A percentile compares a stretch with the other conserved stretches of the same genome.
phyloP scores from a whole-genome alignment of 1,284 basidiomycete species.

The Meira nashicola region DNA sequence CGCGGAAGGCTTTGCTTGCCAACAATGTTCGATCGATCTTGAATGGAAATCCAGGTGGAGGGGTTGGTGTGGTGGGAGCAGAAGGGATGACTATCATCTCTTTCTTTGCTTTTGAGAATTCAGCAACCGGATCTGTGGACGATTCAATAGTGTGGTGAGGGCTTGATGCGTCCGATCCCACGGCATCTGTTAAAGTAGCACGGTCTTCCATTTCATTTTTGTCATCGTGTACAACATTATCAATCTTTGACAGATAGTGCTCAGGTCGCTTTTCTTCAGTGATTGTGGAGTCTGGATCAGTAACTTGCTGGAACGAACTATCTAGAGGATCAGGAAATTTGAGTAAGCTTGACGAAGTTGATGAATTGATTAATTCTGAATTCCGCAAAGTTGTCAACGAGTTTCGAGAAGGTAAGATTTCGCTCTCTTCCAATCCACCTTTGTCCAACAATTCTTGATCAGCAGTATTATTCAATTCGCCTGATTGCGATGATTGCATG shows the following conservation, averaged over 20 bases:
- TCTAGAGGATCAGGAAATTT: conserved; percentile 4
- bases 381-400: neutral
- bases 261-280: neutral
- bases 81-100: neutral
- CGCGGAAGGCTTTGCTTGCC: neutral
- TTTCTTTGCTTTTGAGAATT: neutral
- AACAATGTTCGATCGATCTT: neutral
- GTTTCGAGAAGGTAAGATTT: neutral
- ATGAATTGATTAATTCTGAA: neutral
- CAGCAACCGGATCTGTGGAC: neutral
- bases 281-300: neutral
- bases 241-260: neutral
- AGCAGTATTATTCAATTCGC: too few relatives aligned
- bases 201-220: too few relatives aligned
- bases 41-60: conserved; percentile 2
- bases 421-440: neutral
- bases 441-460: too few relatives aligned
- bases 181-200: neutral
- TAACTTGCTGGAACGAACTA: neutral
- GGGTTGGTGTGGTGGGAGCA: neutral
- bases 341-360: neutral
- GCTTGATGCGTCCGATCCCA: neutral
- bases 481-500: too few relatives aligned
- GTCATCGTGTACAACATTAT: too few relatives aligned
- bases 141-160: neutral